Conservation (phyloP, 805 yeast genomes). For the Wickerhamomyces canadensis region DNA sequence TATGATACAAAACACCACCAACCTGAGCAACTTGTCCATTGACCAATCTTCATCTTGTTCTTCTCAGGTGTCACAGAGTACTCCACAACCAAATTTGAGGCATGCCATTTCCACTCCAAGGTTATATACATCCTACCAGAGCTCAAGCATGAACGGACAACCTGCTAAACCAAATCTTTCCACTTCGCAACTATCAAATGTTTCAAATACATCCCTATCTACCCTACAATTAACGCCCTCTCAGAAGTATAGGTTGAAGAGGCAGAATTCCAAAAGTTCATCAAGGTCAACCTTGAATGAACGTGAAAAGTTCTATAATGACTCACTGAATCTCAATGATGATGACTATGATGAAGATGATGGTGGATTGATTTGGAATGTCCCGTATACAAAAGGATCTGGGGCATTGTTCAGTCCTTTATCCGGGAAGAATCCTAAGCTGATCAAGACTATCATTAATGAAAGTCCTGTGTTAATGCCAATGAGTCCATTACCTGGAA, state of each 20-base stretch:
- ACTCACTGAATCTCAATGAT: slow-evolving; percentile 27
- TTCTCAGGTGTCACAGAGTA: not conserved
- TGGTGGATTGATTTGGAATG: slow-evolving; percentile 43
- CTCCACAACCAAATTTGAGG: slow-evolving; percentile 3
- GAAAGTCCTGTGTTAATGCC: slow-evolving; percentile 27
- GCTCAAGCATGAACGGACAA: too few relatives aligned
- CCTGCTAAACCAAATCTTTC: not conserved
- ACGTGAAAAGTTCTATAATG: slow-evolving; percentile 35
- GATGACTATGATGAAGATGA: slow-evolving; percentile 33
- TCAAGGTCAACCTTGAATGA: slow-evolving; percentile 28
- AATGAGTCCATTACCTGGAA: slow-evolving; percentile 47
- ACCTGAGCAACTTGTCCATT: slow-evolving; percentile 1
- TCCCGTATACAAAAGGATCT: slow-evolving; percentile 39
- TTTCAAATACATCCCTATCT: slow-evolving; percentile 7
- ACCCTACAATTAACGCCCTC: slow-evolving; percentile 33
- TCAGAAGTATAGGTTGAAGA: slow-evolving; percentile 34
- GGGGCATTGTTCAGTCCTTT: slow-evolving; percentile 18
- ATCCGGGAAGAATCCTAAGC: slow-evolving; percentile 20
- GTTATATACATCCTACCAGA: not conserved
- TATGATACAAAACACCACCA: slow-evolving; percentile 3
- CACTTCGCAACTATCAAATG: slow-evolving; percentile 1
- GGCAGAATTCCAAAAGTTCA: slow-evolving; percentile 29
- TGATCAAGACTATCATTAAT: slow-evolving; percentile 19
- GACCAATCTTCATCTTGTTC: not conserved
- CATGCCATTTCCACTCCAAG: slow-evolving; percentile 8